A percentile compares a stretch with the other conserved stretches of the same genome.
phyloP scores from a whole-genome alignment of 1,139 yeast species.

The Saccharomyces pastorianus region DNA sequence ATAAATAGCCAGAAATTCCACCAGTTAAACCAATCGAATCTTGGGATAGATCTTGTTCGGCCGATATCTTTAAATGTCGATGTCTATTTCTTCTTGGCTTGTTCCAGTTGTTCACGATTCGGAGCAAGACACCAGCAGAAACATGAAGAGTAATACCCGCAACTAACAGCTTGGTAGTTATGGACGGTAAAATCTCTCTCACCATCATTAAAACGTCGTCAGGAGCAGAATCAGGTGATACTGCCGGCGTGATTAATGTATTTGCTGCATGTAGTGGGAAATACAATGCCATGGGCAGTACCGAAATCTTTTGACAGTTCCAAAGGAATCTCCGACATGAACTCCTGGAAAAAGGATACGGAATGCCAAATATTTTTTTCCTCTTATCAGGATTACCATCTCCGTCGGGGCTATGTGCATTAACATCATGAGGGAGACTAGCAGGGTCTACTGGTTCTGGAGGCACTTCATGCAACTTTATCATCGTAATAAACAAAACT shows the following conservation, averaged over 20 bases:
- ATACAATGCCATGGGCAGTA: conserved; percentile 19
- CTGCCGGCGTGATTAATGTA: conserved; percentile 17
- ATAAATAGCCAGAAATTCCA: conserved; percentile 22
- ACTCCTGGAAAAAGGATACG: conserved; percentile 7
- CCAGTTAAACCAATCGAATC: conserved; percentile 22
- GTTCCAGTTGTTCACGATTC: conserved; percentile 12
- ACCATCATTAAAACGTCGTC: conserved; percentile 23
- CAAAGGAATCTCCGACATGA: not conserved
- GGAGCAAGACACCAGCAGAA: conserved; percentile 15
- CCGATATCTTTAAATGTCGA: not conserved
- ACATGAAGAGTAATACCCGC: conserved; percentile 13
- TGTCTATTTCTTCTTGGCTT: conserved; percentile 1
- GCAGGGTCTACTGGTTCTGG: conserved; percentile 15
- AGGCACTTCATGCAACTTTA: conserved; percentile 13
- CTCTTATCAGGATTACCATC: not conserved
- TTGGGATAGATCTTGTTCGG: conserved; percentile 9
- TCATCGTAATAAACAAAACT: not conserved
- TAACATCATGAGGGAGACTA: conserved; percentile 7
- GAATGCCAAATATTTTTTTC: not conserved
- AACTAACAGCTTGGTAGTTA: conserved; percentile 13
- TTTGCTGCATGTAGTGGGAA: conserved; percentile 24
- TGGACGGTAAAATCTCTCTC: conserved; percentile 18
- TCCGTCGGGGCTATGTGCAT: conserved; percentile 3
- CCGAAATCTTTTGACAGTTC: conserved; percentile 16
- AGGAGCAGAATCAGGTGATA: conserved; percentile 19